phyloP scores from a whole-genome alignment of 2,329 filamentous ascomycete species.

The Orbilia javanica region DNA sequence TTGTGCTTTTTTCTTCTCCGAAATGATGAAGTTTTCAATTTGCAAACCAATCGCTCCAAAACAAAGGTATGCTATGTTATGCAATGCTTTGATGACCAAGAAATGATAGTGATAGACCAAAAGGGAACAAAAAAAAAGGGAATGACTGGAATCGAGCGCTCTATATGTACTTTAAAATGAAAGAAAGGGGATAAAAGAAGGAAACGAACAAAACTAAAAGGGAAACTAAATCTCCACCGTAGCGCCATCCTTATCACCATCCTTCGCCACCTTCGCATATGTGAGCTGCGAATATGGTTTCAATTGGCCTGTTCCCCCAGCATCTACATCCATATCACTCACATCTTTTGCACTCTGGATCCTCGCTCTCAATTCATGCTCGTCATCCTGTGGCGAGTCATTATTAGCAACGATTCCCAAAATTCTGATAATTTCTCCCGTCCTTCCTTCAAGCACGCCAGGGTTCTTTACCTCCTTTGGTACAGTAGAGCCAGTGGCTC shows the following conservation, averaged over 20 bases:
- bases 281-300: background rate
- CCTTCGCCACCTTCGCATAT: conserved; percentile 25
- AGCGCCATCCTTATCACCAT: conserved; percentile 4
- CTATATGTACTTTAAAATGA: conserved; percentile 14
- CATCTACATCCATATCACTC: conserved; percentile 22
- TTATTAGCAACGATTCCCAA: conserved; percentile 33
- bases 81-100: background rate
- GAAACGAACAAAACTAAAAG: no score
- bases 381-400: conserved; percentile 23
- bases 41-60: conserved; percentile 11
- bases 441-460: conserved; percentile 30
- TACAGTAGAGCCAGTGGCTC: background rate
- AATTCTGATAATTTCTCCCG: conserved; percentile 27
- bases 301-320: conserved; percentile 31
- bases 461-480: conserved; percentile 47
- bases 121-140: background rate
- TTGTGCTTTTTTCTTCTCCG: background rate
- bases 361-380: conserved; percentile 19
- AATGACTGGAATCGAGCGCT: background rate
- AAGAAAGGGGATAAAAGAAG: background rate
- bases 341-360: conserved; percentile 30
- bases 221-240: background rate
- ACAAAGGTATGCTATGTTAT: background rate
- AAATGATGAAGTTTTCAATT: conserved; percentile 7
- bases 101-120: conserved; percentile 15